Evolutionary conservation across 495 filamentous ascomycete genomes (phyloP), one percentile per base, ranked within the genome.

Genomic region (Aspergillus indologenus): DNA sequence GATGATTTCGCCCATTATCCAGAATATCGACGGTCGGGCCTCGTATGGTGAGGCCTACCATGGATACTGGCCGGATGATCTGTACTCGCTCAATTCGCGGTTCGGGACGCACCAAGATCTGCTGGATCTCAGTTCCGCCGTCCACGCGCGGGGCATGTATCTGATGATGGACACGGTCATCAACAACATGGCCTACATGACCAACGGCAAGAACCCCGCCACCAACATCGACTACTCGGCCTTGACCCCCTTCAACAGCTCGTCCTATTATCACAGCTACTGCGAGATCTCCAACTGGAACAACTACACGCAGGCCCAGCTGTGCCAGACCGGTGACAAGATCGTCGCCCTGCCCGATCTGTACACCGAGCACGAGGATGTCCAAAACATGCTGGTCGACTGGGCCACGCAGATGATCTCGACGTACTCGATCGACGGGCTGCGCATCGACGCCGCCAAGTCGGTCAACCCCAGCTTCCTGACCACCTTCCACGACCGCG

Each of bases 1-100:
- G 42, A 90, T 87, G 86, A 91, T 90, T 57, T 88, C 85, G 0
- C 88, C 88, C 0, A 71, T 90, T 18, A 83, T 85, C 43, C 69
- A 79, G 53, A 82, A 88, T 57, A 65, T 88, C 23, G 68, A 75
- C 0, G 70, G 71, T 1, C 69, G 74, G 18, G 79, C 74, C 4
- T 64, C 66, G 1, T 79, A 83, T 56, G 81, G 82, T 12, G 70
- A 69, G 29, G 78, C 81, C 1, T 70, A 65, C 57, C 68, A 70
- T 34, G 68, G 68, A 15, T 70, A 70, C 53, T 70, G 68, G 68
- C 58, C 61, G 17, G 61, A 65, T 34, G 57, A 68, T 21, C 46
- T 71, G 45, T 65, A 71, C 57, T 46, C 26, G 15, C 49, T 71
- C 8, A 71, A 71, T 51, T 44, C 49, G n/a, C 58, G 67, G 18